A percentile compares a stretch with the other conserved stretches of the same genome.
These are phyloP conservation scores for Chenopodium berlandieri DNA, from an alignment of 148 eudicot genomes.

Conservation along the genomic window DNA sequence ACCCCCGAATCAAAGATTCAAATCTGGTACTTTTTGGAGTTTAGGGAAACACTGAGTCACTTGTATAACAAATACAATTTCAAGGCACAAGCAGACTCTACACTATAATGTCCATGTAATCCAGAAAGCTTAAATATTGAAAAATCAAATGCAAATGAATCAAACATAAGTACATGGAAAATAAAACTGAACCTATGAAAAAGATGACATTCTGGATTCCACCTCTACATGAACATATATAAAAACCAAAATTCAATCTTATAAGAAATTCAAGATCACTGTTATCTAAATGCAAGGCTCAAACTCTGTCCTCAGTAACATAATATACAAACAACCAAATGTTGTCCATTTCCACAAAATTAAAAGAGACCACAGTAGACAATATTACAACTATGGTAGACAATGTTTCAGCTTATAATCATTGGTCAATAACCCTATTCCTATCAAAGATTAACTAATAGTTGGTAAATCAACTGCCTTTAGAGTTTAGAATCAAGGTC, in stretches of 20 bases:
- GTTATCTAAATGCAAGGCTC: neutral
- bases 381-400: neutral
- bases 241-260: neutral
- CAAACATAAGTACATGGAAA: neutral
- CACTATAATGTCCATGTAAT: too few relatives aligned
- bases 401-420: neutral
- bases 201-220: neutral
- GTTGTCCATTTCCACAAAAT: neutral
- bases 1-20: too few relatives aligned
- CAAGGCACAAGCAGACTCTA: too few relatives aligned
- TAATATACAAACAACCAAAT: neutral
- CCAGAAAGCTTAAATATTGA: too few relatives aligned
- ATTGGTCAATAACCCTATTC: too few relatives aligned
- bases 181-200: neutral
- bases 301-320: neutral
- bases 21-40: too few relatives aligned
- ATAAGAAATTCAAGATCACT: neutral
- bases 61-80: too few relatives aligned
- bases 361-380: neutral
- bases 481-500: too few relatives aligned
- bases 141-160: neutral
- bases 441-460: too few relatives aligned
- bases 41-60: too few relatives aligned
- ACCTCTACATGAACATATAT: neutral
- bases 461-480: too few relatives aligned